Evolutionary conservation across 371 early-diverging fungal species (phyloP), one percentile per base, ranked within the genome.

Genomic region (Mucor velutinosus): DNA sequence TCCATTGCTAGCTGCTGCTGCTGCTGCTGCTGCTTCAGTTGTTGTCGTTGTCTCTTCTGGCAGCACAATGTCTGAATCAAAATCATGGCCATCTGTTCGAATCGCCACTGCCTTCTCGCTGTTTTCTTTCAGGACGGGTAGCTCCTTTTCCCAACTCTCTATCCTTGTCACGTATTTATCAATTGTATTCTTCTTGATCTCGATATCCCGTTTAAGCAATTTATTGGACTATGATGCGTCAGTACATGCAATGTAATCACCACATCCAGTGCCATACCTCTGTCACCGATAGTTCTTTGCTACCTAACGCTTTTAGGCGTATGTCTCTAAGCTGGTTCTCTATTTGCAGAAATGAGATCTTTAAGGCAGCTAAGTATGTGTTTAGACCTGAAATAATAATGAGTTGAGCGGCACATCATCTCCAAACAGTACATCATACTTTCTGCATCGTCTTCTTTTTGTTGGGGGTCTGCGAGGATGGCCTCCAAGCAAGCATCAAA

Each of bases 401-500:
- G n/a, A 45, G 45, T 4, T 45, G 45, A 7, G 8, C 15, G 6
- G 8, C n/a, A 45, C 45, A 45, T 4, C 14, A n/a, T 39, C 21
- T n/a, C 37, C 12, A 35, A 37, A 21, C 10, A 60, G 1, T 14
- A 14, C 4, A 7, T 43, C 7, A 7, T 65, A 65, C 66, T 41
- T 35, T 66, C 57, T 7, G 65, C 21, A 57, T 25, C 64, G 19
- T 64, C 72, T 37, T 65, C 66, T 62, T 70, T 65, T 33, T 70
- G 56, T 39, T 70, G 75, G 10, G 77, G 67, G 21, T 75, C 76
- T 27, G 62, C 58, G 11, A 80, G 62, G 17, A 80, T 72, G 1
- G 49, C 51, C n/a, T 74, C 80, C n/a, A 80, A 39, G 37, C 77
- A 76, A 12, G 63, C 69, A 27, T 80, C 74, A 65, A 80, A 72